These are phyloP conservation scores for Grigorovia transvaalensis DNA, from an alignment of 805 yeast species.

Conservation along the genomic window DNA sequence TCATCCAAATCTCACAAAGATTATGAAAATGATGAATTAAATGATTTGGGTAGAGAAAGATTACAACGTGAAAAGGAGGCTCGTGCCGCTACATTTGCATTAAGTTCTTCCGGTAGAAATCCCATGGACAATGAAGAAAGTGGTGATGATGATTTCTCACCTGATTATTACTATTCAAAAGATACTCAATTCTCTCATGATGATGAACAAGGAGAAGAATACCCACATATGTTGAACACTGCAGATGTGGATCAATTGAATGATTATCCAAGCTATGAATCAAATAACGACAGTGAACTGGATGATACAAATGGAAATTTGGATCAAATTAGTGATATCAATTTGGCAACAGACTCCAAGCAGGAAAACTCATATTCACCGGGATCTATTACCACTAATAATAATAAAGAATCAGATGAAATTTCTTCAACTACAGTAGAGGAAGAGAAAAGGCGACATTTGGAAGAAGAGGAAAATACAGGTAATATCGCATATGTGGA, in stretches of 20 bases:
- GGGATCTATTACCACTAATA: neutral
- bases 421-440: conserved; percentile 1
- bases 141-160: conserved; percentile 5
- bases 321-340: neutral
- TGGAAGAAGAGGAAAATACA: conserved; percentile 21
- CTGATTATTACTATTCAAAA: neutral
- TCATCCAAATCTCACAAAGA: conserved; percentile 7
- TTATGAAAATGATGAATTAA: conserved; percentile 19
- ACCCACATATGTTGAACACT: conserved; percentile 1
- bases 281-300: conserved; percentile 2
- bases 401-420: conserved; percentile 2
- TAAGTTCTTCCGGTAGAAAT: conserved; percentile 20
- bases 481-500: conserved; percentile 48
- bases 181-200: neutral
- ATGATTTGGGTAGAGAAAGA: conserved; percentile 28
- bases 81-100: conserved; percentile 34
- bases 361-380: conserved; percentile 1
- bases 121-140: conserved; percentile 1
- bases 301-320: conserved; percentile 1
- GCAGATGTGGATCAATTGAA: conserved; percentile 3
- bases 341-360: neutral
- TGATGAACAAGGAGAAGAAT: neutral
- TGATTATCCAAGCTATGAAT: conserved; percentile 2
- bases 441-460: conserved; percentile 15
- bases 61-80: conserved; percentile 35